phyloP scores from a whole-genome alignment of 2,329 filamentous ascomycete genomes.

The Trichoderma sp. region DNA sequence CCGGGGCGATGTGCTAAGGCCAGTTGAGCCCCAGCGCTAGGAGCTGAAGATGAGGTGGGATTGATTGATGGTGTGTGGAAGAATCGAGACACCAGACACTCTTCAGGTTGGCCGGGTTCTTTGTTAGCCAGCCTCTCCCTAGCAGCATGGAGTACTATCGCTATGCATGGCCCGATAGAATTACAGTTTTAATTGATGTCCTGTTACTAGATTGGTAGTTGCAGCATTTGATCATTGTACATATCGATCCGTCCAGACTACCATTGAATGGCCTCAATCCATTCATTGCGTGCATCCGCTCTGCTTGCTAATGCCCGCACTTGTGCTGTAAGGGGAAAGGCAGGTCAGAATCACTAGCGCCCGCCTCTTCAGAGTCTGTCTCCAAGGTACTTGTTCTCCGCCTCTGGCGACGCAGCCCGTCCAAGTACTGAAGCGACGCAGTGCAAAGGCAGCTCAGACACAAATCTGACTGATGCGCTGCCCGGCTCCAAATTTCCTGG shows the following conservation, averaged over 20 bases:
- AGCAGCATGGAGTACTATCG: too few relatives aligned
- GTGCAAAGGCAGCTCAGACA: not conserved
- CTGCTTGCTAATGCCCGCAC: not conserved
- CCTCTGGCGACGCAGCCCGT: not conserved
- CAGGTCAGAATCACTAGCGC: not conserved
- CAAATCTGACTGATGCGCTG: not conserved
- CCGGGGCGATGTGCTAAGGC: slow-evolving; percentile 1
- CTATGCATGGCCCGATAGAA: too few relatives aligned
- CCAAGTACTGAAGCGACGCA: not conserved
- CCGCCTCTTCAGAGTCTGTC: not conserved
- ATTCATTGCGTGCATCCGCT: not conserved
- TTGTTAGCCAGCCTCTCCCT: not conserved
- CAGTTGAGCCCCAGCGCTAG: not conserved
- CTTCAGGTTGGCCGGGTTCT: not conserved
- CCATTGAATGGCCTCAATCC: not conserved
- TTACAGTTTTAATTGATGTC: too few relatives aligned
- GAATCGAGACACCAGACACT: not conserved
- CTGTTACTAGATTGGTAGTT: not conserved
- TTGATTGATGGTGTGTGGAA: not conserved
- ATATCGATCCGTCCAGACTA: not conserved
- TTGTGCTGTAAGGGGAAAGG: slow-evolving; percentile 2
- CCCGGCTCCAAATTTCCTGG: not conserved
- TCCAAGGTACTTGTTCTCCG: not conserved
- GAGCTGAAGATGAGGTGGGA: not conserved
- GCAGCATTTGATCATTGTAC: not conserved